Base-by-base conservation (phyloP, 805 yeast genomes). In the Saccharomycopsis sp. region DNA sequence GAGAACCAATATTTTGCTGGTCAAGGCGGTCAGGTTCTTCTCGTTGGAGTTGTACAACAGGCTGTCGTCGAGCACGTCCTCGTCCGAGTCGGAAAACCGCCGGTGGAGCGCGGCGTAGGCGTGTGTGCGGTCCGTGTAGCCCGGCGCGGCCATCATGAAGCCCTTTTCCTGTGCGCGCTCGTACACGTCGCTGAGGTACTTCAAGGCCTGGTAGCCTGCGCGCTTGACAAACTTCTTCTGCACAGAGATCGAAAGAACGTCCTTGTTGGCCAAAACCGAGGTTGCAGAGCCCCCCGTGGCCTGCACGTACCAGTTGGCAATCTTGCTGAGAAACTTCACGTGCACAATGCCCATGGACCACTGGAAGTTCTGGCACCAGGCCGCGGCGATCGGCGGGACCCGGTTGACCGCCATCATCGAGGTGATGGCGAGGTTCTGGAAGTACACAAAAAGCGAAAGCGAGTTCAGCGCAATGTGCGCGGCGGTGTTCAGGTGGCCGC, bases 391-490 rank as follows among this genome's bases (percentile, higher is more conserved):
- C 1, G 99, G 99, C 1, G 99, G 99, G 20, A 90, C 88, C 61
- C 82, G 76, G 20, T 89, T 81, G 34, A 92, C 97, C 57, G 95
- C 97, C 91, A 91, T 86, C 97, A 94, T 91, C 16, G 96, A 81
- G 18, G 92, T 86, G 60, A 92, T 84, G 20, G 97, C 97, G 64
- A 94, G 77, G 58, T 88, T 83, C 75, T 94, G 99, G 81, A 92
- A 94, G 72, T 94, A 94, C 56, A 91, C 83, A 72, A 94, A 94
- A 61, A 94, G 76, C 1, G 97, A 89, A 68, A 92, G 85, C 16
- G 97, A 86, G 74, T 94, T 94, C 18, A 97, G 87, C n/a, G 97
- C 97, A 67, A 94, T 91, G 69, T 94, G 98, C 2, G 97, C 91
- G 1, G 99, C 96, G 1, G 97, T 92, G 61, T 85, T 83, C 18